A percentile compares a stretch with the other conserved stretches of the same genome.
Evolutionary conservation across 2,329 filamentous ascomycete genomes (phyloP).

Genomic region (Xylaria sp.): DNA sequence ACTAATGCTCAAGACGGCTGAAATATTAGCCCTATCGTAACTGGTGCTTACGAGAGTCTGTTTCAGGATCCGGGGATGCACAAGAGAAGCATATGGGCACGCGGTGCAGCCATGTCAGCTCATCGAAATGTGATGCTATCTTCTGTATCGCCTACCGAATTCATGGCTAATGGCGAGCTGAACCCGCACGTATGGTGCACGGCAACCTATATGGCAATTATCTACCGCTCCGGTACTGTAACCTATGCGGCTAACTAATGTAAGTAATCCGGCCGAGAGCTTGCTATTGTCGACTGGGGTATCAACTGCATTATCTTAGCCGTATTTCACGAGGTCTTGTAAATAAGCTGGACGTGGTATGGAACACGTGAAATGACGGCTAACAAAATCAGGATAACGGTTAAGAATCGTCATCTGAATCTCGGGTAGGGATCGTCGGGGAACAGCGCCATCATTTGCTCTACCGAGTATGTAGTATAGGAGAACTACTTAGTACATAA

Average conservation of each 20-base stretch:
- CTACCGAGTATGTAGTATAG: too few relatives aligned
- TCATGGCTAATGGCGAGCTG: not conserved
- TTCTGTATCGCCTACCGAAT: not conserved
- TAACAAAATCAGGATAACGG: not conserved
- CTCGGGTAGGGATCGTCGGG: not conserved
- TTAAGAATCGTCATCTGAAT: not conserved
- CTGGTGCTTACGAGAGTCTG: constrained; percentile 9
- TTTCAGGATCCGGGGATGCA: not conserved
- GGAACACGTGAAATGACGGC: not conserved
- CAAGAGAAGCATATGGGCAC: not conserved
- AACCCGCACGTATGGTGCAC: not conserved
- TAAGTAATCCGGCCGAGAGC: not conserved
- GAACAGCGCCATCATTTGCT: constrained; percentile 4
- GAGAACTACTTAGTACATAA: not conserved
- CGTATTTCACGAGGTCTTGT: not conserved
- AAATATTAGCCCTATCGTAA: constrained; percentile 24
- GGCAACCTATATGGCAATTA: not conserved
- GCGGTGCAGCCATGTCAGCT: constrained; percentile 23
- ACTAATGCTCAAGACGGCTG: not conserved
- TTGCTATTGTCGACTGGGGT: not conserved
- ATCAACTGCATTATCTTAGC: not conserved
- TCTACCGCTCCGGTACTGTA: constrained; percentile 8
- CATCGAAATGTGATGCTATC: not conserved
- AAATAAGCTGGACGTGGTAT: not conserved
- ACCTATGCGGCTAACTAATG: not conserved